These are phyloP conservation scores for Vaccinium corymbosum DNA, from an alignment of 148 eudicot species.

Conservation along the genomic window DNA sequence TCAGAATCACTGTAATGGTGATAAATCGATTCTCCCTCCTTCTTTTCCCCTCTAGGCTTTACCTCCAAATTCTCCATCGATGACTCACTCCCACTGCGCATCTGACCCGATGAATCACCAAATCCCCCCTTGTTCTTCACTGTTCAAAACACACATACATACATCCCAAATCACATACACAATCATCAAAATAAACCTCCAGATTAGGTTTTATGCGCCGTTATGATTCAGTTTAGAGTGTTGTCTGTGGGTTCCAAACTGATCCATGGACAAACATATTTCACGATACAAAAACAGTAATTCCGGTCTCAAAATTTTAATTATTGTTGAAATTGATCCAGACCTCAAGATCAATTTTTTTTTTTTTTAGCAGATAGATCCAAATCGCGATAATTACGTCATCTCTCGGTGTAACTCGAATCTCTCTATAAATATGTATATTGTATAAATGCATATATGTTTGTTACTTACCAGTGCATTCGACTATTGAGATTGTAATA, in stretches of 20 bases:
- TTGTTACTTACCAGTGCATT: not conserved
- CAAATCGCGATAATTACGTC: not conserved
- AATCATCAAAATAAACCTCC: not conserved
- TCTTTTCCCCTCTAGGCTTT: conserved; percentile 39
- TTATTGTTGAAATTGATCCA: not conserved
- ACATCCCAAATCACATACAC: not conserved
- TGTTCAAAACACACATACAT: conserved; percentile 26
- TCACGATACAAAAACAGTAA: not conserved
- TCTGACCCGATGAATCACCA: conserved; percentile 13
- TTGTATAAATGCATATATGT: not conserved
- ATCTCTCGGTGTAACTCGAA: not conserved
- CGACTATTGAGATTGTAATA: not conserved
- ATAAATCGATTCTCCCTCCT: conserved; percentile 30
- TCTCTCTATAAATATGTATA: not conserved
- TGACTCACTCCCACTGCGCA: conserved; percentile 23
- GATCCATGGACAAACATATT: not conserved
- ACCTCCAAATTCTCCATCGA: conserved; percentile 35
- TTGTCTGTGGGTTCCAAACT: not conserved
- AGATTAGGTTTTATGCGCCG: not conserved
- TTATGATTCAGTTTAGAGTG: not conserved
- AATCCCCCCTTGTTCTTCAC: conserved; percentile 49
- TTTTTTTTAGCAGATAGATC: not conserved
- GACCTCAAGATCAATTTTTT: not conserved
- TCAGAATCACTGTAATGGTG: conserved; percentile 57
- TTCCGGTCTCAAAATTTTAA: not conserved